Evolutionary conservation across 371 early-diverging fungal species (phyloP), one percentile per base, ranked within the genome.

Genomic region (Actinomortierella wolfii): DNA sequence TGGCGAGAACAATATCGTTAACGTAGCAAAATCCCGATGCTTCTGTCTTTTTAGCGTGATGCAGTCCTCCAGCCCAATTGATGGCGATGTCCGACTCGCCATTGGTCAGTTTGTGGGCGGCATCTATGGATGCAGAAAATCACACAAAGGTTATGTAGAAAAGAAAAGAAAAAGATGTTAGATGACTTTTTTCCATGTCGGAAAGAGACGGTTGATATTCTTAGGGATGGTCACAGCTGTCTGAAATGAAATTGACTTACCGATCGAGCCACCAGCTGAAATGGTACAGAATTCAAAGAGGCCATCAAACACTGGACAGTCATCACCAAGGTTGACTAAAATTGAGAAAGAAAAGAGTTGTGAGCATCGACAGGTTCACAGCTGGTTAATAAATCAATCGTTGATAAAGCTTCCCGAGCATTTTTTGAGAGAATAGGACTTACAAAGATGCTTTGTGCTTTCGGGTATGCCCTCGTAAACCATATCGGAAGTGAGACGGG

Each of bases 1-100:
- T 98, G 3, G 92, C 96, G 29, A 99, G 77, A 2, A 97, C 97
- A 68, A 99, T 99, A 68, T 99, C 99, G 81, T 99, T 99, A 15
- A 99, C 94, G 82, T 99, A 99, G 77, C 99, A 99, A 79, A 99
- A 99, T n/a, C 99, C 99, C 48, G 93, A 92, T 0, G 99, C 98
- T 68, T 95, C 97, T 24, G 82, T 79, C 78, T 95, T 95, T 76
- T 98, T 97, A 15, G 99, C 99, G 78, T 99, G 99, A 78, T 99
- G 99, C 54, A 99, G 84, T 1, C 99, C 99, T 48, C 99, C 99
- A 8, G 94, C 88, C 99, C 99, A 99, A 76, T 99, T 99, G 61
- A 99, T 92, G 15, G 94, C 95, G 60, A 98, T 92, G 66, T 99
- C 99, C 6, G 93, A 84, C 51, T 94, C 92, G n/a, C 92, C 93